Evolutionary conservation across 2,329 filamentous ascomycete species (phyloP).

Genomic region (Stemphylium lycopersici): DNA sequence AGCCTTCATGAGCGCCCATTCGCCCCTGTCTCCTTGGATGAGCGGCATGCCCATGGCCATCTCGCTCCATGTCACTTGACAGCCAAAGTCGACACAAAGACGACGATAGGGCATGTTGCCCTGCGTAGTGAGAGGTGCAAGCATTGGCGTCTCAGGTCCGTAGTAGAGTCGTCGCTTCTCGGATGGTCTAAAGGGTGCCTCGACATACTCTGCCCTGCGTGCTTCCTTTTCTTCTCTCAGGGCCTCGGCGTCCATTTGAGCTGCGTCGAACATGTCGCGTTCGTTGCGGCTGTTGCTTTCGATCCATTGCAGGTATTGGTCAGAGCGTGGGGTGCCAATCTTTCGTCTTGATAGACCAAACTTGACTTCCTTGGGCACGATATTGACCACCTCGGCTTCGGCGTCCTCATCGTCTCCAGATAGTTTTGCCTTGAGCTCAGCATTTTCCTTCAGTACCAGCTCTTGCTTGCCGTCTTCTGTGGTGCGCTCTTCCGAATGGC

Average conservation of each 20-base stretch:
- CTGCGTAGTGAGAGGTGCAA: conserved; percentile 96
- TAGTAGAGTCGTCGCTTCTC: conserved; percentile 96
- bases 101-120: conserved; percentile 94
- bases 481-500: conserved; percentile 82
- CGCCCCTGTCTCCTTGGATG: conserved; percentile 84
- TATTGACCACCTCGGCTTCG: conserved; percentile 74
- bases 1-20: conserved; percentile 94
- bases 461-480: conserved; percentile 82
- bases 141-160: conserved; percentile 85
- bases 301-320: conserved; percentile 78
- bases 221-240: conserved; percentile 60
- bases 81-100: conserved; percentile 85
- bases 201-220: conserved; percentile 78
- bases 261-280: conserved; percentile 42
- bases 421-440: conserved; percentile 53
- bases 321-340: conserved; percentile 72
- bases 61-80: conserved; percentile 94
- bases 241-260: conserved; percentile 39
- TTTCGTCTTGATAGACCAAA: conserved; percentile 76
- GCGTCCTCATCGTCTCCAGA: conserved; percentile 49
- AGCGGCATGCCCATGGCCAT: conserved; percentile 95
- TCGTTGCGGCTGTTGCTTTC: conserved; percentile 63
- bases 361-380: conserved; percentile 73
- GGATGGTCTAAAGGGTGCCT: conserved; percentile 85
- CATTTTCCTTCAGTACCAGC: conserved; percentile 70